phyloP scores from a whole-genome alignment of 441 rosid species.

The Eruca vesicaria region DNA sequence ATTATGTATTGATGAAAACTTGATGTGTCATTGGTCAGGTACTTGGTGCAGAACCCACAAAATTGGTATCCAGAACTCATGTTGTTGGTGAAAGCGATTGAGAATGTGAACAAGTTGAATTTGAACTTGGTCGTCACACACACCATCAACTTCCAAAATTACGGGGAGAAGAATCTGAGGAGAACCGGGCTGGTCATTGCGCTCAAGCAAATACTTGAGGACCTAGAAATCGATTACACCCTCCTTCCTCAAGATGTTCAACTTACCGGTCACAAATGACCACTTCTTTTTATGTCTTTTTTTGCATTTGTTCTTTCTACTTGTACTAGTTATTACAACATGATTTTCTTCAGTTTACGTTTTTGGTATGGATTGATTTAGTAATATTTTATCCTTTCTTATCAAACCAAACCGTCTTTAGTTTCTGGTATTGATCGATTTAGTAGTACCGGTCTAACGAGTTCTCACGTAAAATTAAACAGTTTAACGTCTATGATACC shows the following conservation, averaged over 20 bases:
- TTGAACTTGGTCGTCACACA: constrained; percentile 52
- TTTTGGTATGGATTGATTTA: neutral
- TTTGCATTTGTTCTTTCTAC: neutral
- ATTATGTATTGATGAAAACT: neutral
- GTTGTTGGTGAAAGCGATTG: constrained; percentile 62
- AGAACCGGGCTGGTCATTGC: constrained; percentile 54
- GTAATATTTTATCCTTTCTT: neutral
- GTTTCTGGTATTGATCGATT: no score
- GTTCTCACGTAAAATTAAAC: no score
- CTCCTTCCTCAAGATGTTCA: constrained; percentile 70
- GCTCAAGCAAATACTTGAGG: constrained; percentile 64
- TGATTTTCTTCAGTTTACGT: neutral
- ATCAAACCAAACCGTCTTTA: neutral
- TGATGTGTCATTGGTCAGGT: constrained; percentile 38
- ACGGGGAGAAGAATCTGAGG: constrained; percentile 54
- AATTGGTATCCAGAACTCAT: constrained; percentile 56
- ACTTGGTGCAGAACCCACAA: constrained; percentile 47
- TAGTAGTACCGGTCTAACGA: neutral
- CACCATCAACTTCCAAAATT: constrained; percentile 74
- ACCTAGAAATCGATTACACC: constrained; percentile 53
- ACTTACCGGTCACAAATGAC: constrained; percentile 35
- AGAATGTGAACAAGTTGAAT: constrained; percentile 60
- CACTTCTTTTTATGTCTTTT: neutral
- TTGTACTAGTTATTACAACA: neutral
- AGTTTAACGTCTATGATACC: no score